phyloP scores from a whole-genome alignment of 2,329 filamentous ascomycete species.

The Chaetomiaceae sp. region DNA sequence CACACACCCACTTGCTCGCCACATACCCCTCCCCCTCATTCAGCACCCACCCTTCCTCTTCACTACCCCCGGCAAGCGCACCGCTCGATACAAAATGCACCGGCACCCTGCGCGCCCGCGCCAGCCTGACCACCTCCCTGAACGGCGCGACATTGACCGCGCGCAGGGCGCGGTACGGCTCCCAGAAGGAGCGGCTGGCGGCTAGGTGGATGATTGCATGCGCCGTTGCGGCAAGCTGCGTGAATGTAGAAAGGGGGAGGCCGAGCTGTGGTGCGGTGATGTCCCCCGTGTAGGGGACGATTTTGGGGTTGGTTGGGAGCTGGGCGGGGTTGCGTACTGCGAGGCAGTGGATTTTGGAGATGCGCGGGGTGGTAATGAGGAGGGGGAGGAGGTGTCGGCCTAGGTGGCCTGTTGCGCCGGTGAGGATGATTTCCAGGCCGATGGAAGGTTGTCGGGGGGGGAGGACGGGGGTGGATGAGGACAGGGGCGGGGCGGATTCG shows the following conservation, averaged over 20 bases:
- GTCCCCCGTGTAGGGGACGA: neutral
- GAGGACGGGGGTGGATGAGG: no score
- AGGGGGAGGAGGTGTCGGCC: neutral
- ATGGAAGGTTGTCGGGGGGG: no score
- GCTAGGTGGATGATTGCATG: constrained; percentile 6
- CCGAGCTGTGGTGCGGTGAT: neutral
- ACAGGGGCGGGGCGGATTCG: no score
- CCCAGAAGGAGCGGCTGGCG: constrained; percentile 7
- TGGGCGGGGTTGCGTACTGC: neutral
- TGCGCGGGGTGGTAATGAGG: neutral
- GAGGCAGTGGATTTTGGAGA: neutral
- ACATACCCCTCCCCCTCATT: neutral
- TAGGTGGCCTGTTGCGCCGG: neutral
- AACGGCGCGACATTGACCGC: constrained; percentile 4
- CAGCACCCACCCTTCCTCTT: neutral
- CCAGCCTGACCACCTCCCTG: constrained; percentile 1
- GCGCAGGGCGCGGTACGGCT: constrained; percentile 1
- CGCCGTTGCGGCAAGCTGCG: neutral
- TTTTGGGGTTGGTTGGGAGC: no score
- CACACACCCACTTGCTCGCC: constrained; percentile 1
- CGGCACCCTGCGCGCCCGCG: neutral
- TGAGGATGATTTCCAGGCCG: neutral
- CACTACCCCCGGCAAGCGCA: neutral
- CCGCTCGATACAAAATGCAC: neutral
- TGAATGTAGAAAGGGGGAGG: neutral